These are phyloP conservation scores for Groenewaldozyma sp. DNA, from an alignment of 1,139 yeast genomes.

Conservation along the genomic window DNA sequence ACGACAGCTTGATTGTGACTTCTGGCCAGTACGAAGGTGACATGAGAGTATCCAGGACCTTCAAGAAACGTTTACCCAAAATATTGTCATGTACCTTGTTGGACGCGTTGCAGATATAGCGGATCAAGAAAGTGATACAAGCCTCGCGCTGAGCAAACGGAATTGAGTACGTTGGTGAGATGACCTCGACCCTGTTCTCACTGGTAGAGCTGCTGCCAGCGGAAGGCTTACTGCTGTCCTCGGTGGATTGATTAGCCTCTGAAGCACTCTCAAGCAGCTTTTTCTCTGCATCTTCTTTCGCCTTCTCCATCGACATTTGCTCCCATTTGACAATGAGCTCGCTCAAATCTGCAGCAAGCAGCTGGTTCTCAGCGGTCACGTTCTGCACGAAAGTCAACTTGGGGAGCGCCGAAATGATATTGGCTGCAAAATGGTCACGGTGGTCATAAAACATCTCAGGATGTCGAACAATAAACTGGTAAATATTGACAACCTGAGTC, in stretches of 20 bases:
- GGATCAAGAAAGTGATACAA: slow-evolving; percentile 79
- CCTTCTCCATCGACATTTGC: slow-evolving; percentile 26
- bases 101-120: slow-evolving; percentile 82
- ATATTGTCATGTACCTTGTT: slow-evolving; percentile 80
- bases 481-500: slow-evolving; percentile 77
- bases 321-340: slow-evolving; percentile 87
- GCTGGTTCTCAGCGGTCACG: slow-evolving; percentile 74
- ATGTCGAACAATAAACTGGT: slow-evolving; percentile 82
- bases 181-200: slow-evolving; percentile 9
- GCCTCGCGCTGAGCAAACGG: slow-evolving; percentile 84
- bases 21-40: slow-evolving; percentile 78
- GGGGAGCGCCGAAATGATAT: slow-evolving; percentile 91
- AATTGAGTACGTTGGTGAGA: slow-evolving; percentile 38
- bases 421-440: slow-evolving; percentile 81
- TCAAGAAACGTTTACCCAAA: slow-evolving; percentile 71
- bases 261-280: slow-evolving; percentile 5
- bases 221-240: slow-evolving; percentile 10
- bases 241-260: slow-evolving; percentile 2
- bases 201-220: slow-evolving; percentile 1
- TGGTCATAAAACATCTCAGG: slow-evolving; percentile 77
- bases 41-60: slow-evolving; percentile 61
- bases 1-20: slow-evolving; percentile 70
- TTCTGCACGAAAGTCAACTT: slow-evolving; percentile 75
- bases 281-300: slow-evolving; percentile 2
- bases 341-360: slow-evolving; percentile 80